Evolutionary conservation across 2,329 filamentous ascomycete species (phyloP).

Genomic region (Ambrosiella xylebori): DNA sequence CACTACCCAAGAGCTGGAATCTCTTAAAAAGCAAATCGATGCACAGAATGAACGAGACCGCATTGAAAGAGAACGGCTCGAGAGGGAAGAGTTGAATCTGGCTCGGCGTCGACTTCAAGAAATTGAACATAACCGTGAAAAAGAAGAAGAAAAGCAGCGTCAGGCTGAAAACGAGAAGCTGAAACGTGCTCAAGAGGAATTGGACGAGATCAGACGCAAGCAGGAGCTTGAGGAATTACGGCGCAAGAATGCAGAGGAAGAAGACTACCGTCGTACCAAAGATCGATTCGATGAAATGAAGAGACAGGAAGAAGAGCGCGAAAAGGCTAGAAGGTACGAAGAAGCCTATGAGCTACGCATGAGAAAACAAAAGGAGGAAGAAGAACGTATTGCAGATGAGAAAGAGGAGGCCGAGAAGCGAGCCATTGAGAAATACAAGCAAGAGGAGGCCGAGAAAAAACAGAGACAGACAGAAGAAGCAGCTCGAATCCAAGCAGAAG

Average conservation of each 20-base stretch:
- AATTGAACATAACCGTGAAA: slow-evolving; percentile 20
- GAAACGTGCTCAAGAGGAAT: slow-evolving; percentile 28
- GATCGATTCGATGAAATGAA: slow-evolving; percentile 31
- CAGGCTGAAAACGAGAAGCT: slow-evolving; percentile 29
- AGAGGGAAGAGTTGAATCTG: slow-evolving; percentile 30
- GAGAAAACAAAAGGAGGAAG: slow-evolving; percentile 27
- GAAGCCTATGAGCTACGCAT: slow-evolving; percentile 29
- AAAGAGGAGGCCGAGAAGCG: slow-evolving; percentile 29
- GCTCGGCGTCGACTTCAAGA: slow-evolving; percentile 17
- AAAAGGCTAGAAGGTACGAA: slow-evolving; percentile 33
- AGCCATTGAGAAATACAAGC: slow-evolving; percentile 35
- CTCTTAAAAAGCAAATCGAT: background rate
- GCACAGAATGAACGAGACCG: background rate
- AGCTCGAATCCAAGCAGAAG: slow-evolving; percentile 34
- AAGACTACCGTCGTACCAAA: slow-evolving; percentile 27
- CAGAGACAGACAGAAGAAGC: slow-evolving; percentile 30
- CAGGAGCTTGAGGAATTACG: slow-evolving; percentile 21
- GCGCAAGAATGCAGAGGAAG: slow-evolving; percentile 12
- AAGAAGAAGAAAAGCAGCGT: slow-evolving; percentile 22
- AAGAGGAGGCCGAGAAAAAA: slow-evolving; percentile 29
- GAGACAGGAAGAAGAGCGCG: slow-evolving; percentile 27
- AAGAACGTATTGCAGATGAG: slow-evolving; percentile 28
- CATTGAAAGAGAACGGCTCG: slow-evolving; percentile 13
- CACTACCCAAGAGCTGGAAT: slow-evolving; percentile 3
- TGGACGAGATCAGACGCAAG: slow-evolving; percentile 31